Percentiles rank a stretch among this genome's conserved stretches.
phyloP scores from a whole-genome alignment of 768 basidiomycete species.

The Rhodocollybia butyracea region DNA sequence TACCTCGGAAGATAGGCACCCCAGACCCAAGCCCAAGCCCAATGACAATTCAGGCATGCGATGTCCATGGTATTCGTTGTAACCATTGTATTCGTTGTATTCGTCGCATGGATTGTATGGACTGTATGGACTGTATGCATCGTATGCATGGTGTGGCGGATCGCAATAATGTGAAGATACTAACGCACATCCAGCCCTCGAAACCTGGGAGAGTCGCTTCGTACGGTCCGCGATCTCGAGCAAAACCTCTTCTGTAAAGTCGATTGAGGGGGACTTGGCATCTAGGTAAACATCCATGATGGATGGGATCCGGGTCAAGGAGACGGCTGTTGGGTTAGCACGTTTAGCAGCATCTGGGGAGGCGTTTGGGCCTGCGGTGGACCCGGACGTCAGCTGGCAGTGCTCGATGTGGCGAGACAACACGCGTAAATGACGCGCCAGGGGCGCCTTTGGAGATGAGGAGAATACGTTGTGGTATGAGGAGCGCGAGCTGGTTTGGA shows the following conservation, averaged over 20 bases:
- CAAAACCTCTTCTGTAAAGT: conserved; percentile 26
- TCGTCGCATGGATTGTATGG: too few relatives aligned
- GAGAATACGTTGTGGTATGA: background rate
- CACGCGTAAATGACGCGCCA: background rate
- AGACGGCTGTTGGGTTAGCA: background rate
- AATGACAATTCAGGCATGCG: too few relatives aligned
- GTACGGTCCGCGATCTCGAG: conserved; percentile 24
- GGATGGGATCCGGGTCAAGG: conserved; percentile 24
- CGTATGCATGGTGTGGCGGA: too few relatives aligned
- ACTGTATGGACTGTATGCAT: too few relatives aligned
- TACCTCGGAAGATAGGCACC: background rate
- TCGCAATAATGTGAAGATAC: background rate
- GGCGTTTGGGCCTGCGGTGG: too few relatives aligned
- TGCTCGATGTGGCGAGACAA: background rate
- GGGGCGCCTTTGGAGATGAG: background rate
- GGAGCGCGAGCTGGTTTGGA: too few relatives aligned
- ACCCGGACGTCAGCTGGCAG: too few relatives aligned
- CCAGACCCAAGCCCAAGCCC: too few relatives aligned
- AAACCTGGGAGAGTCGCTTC: background rate
- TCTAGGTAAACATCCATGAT: conserved; percentile 50
- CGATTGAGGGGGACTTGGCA: conserved; percentile 27
- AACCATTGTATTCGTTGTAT: too few relatives aligned
- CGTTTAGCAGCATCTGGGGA: too few relatives aligned
- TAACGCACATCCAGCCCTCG: conserved; percentile 5
- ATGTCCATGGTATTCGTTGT: too few relatives aligned